Evolutionary conservation across 768 basidiomycete genomes (phyloP).

Genomic region (Neoboletus magnificus): DNA sequence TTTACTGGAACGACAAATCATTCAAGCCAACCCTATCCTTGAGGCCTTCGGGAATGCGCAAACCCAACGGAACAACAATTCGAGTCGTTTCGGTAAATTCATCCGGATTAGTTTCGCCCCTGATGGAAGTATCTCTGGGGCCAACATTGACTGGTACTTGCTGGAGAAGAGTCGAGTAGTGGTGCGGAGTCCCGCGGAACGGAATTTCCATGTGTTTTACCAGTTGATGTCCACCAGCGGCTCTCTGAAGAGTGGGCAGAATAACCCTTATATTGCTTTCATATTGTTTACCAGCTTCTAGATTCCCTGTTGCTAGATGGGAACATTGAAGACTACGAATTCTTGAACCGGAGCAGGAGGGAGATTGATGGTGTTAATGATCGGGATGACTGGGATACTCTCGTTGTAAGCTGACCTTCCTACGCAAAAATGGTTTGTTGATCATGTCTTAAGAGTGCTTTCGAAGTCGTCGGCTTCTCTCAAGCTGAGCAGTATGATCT

Average conservation of each 20-base stretch:
- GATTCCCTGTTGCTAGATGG: slow-evolving; percentile 74
- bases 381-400: slow-evolving; percentile 75
- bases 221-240: slow-evolving; percentile 82
- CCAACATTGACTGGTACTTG: slow-evolving; percentile 98
- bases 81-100: slow-evolving; percentile 98
- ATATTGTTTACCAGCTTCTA: slow-evolving; percentile 29
- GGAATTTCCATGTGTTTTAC: slow-evolving; percentile 97
- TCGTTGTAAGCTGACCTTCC: slow-evolving; percentile 50
- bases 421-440: not conserved
- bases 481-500: slow-evolving; percentile 82
- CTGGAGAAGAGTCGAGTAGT: slow-evolving; percentile 97
- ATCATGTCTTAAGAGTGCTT: slow-evolving; percentile 52
- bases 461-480: slow-evolving; percentile 89
- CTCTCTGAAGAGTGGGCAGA: slow-evolving; percentile 57
- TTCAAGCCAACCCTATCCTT: slow-evolving; percentile 95
- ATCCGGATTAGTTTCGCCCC: slow-evolving; percentile 92
- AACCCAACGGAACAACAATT: slow-evolving; percentile 97
- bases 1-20: slow-evolving; percentile 90
- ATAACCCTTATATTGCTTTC: not conserved
- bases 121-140: slow-evolving; percentile 92
- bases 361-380: slow-evolving; percentile 98
- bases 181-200: slow-evolving; percentile 79
- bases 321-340: slow-evolving; percentile 79
- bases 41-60: slow-evolving; percentile 99
- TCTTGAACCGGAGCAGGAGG: slow-evolving; percentile 82